A percentile compares a stretch with the other conserved stretches of the same genome.
Conservation (phyloP, 1,139 yeast species). For the Dujonia santamariae region DNA sequence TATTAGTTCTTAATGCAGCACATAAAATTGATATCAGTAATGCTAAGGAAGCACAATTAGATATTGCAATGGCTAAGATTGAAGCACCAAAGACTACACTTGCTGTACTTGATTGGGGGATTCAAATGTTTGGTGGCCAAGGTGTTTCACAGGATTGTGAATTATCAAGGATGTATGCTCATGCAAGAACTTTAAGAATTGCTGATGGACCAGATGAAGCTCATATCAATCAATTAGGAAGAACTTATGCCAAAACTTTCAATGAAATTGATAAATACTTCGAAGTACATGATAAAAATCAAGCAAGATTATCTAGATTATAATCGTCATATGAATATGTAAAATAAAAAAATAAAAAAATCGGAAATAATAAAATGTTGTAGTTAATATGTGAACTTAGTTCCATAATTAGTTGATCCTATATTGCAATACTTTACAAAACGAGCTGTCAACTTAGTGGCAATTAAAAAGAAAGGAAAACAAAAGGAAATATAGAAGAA, state of each 20-base stretch:
- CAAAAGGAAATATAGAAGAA: too few relatives aligned
- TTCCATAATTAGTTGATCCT: too few relatives aligned
- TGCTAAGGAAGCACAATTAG: slow-evolving; percentile 55
- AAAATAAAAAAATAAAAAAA: slow-evolving; percentile 4
- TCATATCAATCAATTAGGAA: slow-evolving; percentile 59
- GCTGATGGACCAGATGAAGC: slow-evolving; percentile 82
- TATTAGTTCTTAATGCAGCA: slow-evolving; percentile 65
- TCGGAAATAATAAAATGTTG: too few relatives aligned
- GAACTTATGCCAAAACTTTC: slow-evolving; percentile 39
- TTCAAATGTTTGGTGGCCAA: slow-evolving; percentile 69
- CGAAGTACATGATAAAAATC: slow-evolving; percentile 19
- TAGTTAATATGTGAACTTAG: too few relatives aligned
- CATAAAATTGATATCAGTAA: slow-evolving; percentile 56
- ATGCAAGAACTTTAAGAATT: slow-evolving; percentile 58
- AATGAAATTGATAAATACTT: slow-evolving; percentile 33
- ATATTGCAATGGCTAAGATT: slow-evolving; percentile 69
- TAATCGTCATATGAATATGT: slow-evolving; percentile 11
- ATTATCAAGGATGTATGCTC: slow-evolving; percentile 55
- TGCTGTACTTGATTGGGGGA: slow-evolving; percentile 60
- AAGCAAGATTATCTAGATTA: slow-evolving; percentile 24
- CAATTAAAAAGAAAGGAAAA: too few relatives aligned
- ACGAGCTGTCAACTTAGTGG: too few relatives aligned
- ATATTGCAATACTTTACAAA: too few relatives aligned
- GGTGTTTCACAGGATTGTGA: slow-evolving; percentile 67
- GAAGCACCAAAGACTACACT: slow-evolving; percentile 60